Evolutionary conservation across 306 rosid genomes (phyloP), one percentile per base, ranked within the genome.

Genomic region (Malus sylvestris): DNA sequence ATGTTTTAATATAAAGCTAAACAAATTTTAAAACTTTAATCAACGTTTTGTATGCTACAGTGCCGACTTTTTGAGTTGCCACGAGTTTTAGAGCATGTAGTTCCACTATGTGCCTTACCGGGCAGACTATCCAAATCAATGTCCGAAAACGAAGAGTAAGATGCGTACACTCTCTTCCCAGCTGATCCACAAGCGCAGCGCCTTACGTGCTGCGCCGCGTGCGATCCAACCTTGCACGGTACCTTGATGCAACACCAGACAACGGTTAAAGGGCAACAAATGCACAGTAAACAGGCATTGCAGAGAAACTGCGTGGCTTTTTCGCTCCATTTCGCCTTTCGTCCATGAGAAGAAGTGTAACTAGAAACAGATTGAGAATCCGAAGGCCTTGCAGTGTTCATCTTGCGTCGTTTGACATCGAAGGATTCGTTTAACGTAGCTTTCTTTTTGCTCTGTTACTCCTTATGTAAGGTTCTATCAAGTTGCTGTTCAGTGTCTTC

Each of bases 111-210:
- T 27, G 77, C 69, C 78, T 71, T 70, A 70, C 67, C 75, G 64
- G 73, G 76, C 18, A 68, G 57, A 30, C 19, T 55, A 76, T 85
- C 86, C 8, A 70, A 78, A 55, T 93, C 98, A 68, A 58, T 67
- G 70, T 90, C 98, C 33, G 95, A 93, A 82, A 89, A 91, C 2
- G 95, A 85, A 78, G 93, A 93, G 72, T 90, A 86, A 1, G 71
- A 80, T 3, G 83, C 83, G 70, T 51, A 63, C 45, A 71, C 68
- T 59, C 59, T 66, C 76, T 61, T 82, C 74, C 49, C 83, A 1
- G 14, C 11, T 14, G 83, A 62, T 77, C 88, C 83, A 70, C 71
- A 80, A 67, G 73, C 74, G 82, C 92, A 72, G 10, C 27, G 19
- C 86, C 59, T 66, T 4, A 78, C 88, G 19, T 65, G 81, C 73